Evolutionary conservation across 495 filamentous ascomycete species (phyloP), one percentile per base, ranked within the genome.

Genomic region (Penicillium ucsense): DNA sequence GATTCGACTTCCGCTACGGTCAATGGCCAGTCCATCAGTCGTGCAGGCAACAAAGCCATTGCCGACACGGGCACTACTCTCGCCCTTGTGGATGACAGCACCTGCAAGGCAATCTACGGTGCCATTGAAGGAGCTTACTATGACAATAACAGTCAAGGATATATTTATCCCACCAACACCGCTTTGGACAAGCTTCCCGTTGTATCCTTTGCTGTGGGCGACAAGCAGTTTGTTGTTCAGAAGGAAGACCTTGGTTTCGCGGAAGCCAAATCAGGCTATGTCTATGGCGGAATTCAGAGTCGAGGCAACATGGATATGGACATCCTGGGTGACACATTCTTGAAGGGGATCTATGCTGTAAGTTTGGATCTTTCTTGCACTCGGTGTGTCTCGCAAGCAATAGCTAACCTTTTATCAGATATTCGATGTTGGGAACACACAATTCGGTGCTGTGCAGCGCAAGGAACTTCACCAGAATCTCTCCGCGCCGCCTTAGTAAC

Each of bases 31-130:
- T 68, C 69, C 5, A 62, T 86, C 41, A 20, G 60, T 4, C 72
- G 76, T 7, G 57, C 70, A n/a, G 74, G 73, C 29, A 90, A 88
- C 66, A 84, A 69, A n/a, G 84, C 86, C 45, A 88, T 90, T 48
- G 83, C 82, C 40, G 86, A 90, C 62, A 90, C 86, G 3, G 86
- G 84, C 48, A 88, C 85, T 34, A 85, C 84, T 2, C 74, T 90
- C 41, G 79, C 79, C 3, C 76, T 90, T 39, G 67, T 90, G 31
- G 75, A 81, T 41, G 86, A 90, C 61, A 58, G 56, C 3, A 73
- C 77, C 11, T 84, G 80, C 62, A 65, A 84, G 52, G 80, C 76
- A 8, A 74, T 91, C 55, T 91, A 91, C 61, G 66, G 72, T 43
- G 70, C 79, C 35, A 86, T 91, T 49, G 77, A 77, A n/a, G 83